phyloP scores from a whole-genome alignment of 129 eudicot species.

The Lonicera japonica region DNA sequence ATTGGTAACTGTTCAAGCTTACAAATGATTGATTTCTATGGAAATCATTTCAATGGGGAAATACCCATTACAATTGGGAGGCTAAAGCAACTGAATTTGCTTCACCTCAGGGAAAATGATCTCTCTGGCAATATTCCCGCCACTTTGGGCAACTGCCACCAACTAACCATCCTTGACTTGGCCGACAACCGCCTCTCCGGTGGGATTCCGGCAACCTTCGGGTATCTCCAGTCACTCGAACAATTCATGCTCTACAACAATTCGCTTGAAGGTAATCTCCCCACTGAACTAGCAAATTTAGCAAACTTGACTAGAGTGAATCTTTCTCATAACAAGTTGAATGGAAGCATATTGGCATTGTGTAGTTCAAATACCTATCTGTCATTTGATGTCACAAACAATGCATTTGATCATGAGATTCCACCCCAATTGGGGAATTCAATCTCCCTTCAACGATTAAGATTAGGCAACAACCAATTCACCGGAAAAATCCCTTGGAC shows the following conservation, averaged over 20 bases:
- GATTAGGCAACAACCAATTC: constrained; percentile 64
- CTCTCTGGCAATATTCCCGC: constrained; percentile 78
- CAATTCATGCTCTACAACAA: constrained; percentile 96
- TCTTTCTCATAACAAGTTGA: constrained; percentile 61
- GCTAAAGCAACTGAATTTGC: constrained; percentile 64
- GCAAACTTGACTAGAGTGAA: constrained; percentile 68
- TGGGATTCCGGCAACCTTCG: constrained; percentile 62
- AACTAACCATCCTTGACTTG: constrained; percentile 60
- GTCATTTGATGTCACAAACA: constrained; percentile 83
- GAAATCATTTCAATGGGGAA: constrained; percentile 64
- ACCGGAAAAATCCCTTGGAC: constrained; percentile 62
- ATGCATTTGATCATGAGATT: constrained; percentile 61
- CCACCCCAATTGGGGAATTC: constrained; percentile 68
- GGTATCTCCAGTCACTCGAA: constrained; percentile 47
- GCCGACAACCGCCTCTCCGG: constrained; percentile 86
- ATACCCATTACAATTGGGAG: constrained; percentile 67
- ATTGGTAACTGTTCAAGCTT: constrained; percentile 86
- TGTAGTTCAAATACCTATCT: constrained; percentile 61
- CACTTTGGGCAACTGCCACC: constrained; percentile 67
- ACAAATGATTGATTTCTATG: constrained; percentile 88
- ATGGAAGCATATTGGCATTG: constrained; percentile 72
- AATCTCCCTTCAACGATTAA: constrained; percentile 49
- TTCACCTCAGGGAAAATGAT: constrained; percentile 79
- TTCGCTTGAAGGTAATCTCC: constrained; percentile 74
- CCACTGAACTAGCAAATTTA: constrained; percentile 48